phyloP scores from a whole-genome alignment of 495 filamentous ascomycete species.

The Aspergillus asperescens region DNA sequence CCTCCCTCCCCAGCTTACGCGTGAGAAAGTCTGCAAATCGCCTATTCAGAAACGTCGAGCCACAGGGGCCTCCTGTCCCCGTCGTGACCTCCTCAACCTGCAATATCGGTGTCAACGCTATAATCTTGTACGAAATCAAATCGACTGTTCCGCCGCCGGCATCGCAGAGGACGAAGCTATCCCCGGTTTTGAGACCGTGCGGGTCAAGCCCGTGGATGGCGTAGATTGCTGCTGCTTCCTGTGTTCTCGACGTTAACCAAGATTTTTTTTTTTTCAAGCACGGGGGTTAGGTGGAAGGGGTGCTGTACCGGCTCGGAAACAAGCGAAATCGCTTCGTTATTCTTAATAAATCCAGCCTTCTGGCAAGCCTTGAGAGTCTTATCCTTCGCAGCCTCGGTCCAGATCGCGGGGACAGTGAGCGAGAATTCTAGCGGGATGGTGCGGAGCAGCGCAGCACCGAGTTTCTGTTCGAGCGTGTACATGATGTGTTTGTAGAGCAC shows the following conservation, averaged over 20 bases:
- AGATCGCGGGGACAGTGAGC: conserved; percentile 9
- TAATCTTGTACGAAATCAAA: conserved; percentile 51
- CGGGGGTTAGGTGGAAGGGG: too few species aligned
- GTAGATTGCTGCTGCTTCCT: conserved; percentile 72
- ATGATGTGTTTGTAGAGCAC: conserved; percentile 9
- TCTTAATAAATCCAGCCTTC: background rate
- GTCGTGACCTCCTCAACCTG: conserved; percentile 60
- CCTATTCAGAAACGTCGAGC: conserved; percentile 65
- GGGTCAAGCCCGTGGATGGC: conserved; percentile 61
- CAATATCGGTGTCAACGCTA: conserved; percentile 31
- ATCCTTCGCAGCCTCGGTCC: conserved; percentile 11
- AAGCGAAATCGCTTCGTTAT: background rate
- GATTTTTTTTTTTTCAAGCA: too few species aligned
- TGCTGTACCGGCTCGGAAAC: conserved; percentile 3
- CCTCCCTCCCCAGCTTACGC: conserved; percentile 36
- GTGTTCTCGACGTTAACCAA: conserved; percentile 50
- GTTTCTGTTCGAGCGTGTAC: conserved; percentile 11
- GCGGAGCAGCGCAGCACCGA: conserved; percentile 3
- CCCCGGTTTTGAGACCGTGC: conserved; percentile 54
- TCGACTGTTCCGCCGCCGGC: conserved; percentile 75
- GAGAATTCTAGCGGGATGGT: conserved; percentile 8
- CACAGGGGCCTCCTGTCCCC: conserved; percentile 59
- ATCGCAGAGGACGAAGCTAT: conserved; percentile 72
- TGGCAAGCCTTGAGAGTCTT: conserved; percentile 10
- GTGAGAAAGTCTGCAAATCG: conserved; percentile 63